Evolutionary conservation across 768 basidiomycete genomes (phyloP).

Genomic region (Candolleomyces aberdarensis): DNA sequence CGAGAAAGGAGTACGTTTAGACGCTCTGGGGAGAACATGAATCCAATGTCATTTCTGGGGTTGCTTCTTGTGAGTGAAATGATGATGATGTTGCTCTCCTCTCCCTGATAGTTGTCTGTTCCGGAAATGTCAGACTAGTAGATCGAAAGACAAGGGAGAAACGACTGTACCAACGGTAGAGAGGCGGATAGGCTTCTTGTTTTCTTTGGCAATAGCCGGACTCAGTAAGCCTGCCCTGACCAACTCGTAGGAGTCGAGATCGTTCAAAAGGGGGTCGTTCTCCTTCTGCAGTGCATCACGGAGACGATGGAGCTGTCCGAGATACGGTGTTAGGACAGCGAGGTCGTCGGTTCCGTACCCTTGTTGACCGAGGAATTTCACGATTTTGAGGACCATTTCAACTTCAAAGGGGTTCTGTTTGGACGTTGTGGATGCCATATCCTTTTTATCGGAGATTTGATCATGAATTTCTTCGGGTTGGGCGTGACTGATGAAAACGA

Average conservation of each 20-base stretch:
- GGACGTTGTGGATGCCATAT: slow-evolving; percentile 46
- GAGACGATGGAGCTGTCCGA: slow-evolving; percentile 60
- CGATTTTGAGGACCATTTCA: slow-evolving; percentile 49
- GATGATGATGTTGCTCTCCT: slow-evolving; percentile 69
- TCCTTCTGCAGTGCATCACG: slow-evolving; percentile 41
- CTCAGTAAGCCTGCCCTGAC: slow-evolving; percentile 52
- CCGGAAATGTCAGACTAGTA: not conserved
- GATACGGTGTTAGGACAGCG: slow-evolving; percentile 67
- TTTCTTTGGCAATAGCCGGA: slow-evolving; percentile 31
- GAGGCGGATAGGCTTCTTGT: slow-evolving; percentile 48
- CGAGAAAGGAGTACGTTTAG: slow-evolving; percentile 70
- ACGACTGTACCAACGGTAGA: slow-evolving; percentile 56
- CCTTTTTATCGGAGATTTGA: slow-evolving; percentile 41
- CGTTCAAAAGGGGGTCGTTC: slow-evolving; percentile 59
- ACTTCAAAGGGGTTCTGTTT: slow-evolving; percentile 63
- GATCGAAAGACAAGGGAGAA: not conserved
- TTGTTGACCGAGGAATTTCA: slow-evolving; percentile 43
- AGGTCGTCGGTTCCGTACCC: slow-evolving; percentile 52
- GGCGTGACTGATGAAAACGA: slow-evolving; percentile 59
- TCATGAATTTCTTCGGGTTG: slow-evolving; percentile 49
- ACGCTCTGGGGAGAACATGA: slow-evolving; percentile 68
- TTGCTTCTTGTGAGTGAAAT: slow-evolving; percentile 63
- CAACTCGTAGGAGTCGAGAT: slow-evolving; percentile 59
- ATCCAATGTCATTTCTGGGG: slow-evolving; percentile 52
- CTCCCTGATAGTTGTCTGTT: slow-evolving; percentile 74